Conservation (phyloP, 768 basidiomycete genomes). For the Serendipita sp. region DNA sequence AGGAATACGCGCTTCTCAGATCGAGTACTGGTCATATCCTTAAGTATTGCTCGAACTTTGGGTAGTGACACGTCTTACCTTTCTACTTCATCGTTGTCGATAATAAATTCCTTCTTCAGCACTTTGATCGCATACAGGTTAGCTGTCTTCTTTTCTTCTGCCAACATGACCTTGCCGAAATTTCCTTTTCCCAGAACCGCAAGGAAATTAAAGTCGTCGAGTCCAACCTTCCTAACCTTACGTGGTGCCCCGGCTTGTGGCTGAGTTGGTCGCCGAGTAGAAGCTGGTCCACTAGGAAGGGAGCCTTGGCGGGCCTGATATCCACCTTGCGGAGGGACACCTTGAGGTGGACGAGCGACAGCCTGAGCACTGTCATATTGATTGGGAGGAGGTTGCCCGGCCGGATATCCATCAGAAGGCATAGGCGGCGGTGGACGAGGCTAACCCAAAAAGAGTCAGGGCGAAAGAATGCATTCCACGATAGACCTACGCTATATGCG, state of each 20-base stretch:
- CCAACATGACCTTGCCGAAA: constrained; percentile 99
- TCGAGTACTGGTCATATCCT: constrained; percentile 49
- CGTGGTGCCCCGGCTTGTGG: constrained; percentile 17
- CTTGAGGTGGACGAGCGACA: constrained; percentile 2
- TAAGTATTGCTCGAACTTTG: background rate
- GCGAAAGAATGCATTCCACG: background rate
- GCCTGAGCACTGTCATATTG: background rate
- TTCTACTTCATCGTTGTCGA: constrained; percentile 99
- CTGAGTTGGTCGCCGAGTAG: constrained; percentile 14
- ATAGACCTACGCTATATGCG: background rate
- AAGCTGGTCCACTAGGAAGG: constrained; percentile 23
- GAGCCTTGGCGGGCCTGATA: constrained; percentile 12
- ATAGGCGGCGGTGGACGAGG: too few relatives aligned
- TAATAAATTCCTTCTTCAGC: constrained; percentile 99
- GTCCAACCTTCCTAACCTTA: constrained; percentile 67
- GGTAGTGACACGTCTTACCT: constrained; percentile 37
- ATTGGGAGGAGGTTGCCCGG: constrained; percentile 10
- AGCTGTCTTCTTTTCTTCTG: constrained; percentile 88
- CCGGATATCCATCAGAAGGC: background rate
- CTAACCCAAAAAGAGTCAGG: background rate
- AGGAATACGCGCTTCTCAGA: constrained; percentile 98
- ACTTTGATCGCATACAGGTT: constrained; percentile 97
- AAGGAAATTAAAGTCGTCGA: constrained; percentile 98
- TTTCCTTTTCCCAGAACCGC: constrained; percentile 98
- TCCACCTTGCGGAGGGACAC: constrained; percentile 11